Evolutionary conservation across 352 stramenopile species (phyloP).

Genomic region (Globisporangium radiosum): DNA sequence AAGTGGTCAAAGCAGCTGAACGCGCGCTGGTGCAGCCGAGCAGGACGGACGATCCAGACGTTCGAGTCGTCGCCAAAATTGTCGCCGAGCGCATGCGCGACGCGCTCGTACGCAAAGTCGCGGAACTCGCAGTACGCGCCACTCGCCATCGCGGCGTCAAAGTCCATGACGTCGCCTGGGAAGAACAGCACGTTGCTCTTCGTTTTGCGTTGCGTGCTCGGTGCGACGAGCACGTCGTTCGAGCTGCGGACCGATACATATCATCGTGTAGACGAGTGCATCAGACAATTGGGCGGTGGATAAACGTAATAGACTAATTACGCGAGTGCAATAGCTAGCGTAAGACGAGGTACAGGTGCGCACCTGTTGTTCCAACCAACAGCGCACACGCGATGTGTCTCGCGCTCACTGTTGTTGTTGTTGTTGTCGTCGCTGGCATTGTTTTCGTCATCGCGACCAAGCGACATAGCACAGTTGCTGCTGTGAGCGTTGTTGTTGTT

Average conservation of each 20-base stretch:
- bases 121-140: slow-evolving; percentile 36
- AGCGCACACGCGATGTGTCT: slow-evolving; percentile 17
- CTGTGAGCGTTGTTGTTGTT: background rate
- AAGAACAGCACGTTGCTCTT: slow-evolving; percentile 61
- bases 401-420: slow-evolving; percentile 8
- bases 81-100: slow-evolving; percentile 30
- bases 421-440: background rate
- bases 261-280: background rate
- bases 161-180: slow-evolving; percentile 61
- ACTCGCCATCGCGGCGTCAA: slow-evolving; percentile 28
- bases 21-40: slow-evolving; percentile 28
- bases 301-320: background rate
- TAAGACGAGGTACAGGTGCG: background rate
- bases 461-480: background rate
- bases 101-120: slow-evolving; percentile 50
- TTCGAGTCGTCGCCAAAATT: slow-evolving; percentile 49
- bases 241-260: slow-evolving; percentile 16
- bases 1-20: slow-evolving; percentile 69
- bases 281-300: too few species aligned
- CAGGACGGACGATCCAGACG: slow-evolving; percentile 54
- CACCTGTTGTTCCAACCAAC: slow-evolving; percentile 28
- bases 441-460: background rate
- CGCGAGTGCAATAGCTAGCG: background rate
- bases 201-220: slow-evolving; percentile 11
- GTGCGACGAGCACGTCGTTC: slow-evolving; percentile 47